A percentile compares a stretch with the other conserved stretches of the same genome.
Conservation (phyloP, 495 filamentous ascomycete genomes). For the Sporormia fimetaria region DNA sequence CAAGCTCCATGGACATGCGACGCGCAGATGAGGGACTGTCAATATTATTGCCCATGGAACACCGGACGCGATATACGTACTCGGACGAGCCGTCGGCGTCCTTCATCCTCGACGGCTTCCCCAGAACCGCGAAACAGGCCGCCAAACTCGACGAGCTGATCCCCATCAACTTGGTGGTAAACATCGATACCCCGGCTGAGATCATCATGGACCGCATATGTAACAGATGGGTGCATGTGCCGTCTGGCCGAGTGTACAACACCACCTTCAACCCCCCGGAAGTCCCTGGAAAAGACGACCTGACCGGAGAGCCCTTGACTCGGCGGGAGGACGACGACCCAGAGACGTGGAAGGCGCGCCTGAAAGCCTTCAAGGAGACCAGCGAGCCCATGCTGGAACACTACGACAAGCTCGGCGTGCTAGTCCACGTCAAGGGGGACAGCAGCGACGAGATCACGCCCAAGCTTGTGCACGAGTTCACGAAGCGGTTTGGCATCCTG, state of each 20-base stretch:
- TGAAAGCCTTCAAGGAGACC: conserved; percentile 75
- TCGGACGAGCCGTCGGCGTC: conserved; percentile 66
- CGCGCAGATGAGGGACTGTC: conserved; percentile 27
- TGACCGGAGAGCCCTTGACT: conserved; percentile 79
- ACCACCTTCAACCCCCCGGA: conserved; percentile 80
- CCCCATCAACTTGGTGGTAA: conserved; percentile 83
- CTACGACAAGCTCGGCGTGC: conserved; percentile 72
- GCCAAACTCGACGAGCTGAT: conserved; percentile 62
- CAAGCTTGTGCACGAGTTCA: conserved; percentile 68
- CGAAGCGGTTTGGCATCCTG: conserved; percentile 49
- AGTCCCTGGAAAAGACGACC: conserved; percentile 70
- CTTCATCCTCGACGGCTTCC: conserved; percentile 94
- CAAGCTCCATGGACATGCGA: conserved; percentile 17
- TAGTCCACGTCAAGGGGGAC: conserved; percentile 79
- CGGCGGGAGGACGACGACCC: conserved; percentile 76
- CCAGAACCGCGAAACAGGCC: conserved; percentile 75
- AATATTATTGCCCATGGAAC: conserved; percentile 29
- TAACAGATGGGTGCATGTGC: conserved; percentile 85
- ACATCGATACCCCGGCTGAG: conserved; percentile 51
- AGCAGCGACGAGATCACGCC: conserved; percentile 91
- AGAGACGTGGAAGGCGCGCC: conserved; percentile 68
- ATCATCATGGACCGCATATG: conserved; percentile 84
- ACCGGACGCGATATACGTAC: conserved; percentile 27
- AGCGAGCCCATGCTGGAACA: conserved; percentile 77
- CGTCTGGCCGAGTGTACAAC: conserved; percentile 88